Evolutionary conservation across 2,329 filamentous ascomycete species (phyloP).

Genomic region (Sclerotiophoma versabilis): DNA sequence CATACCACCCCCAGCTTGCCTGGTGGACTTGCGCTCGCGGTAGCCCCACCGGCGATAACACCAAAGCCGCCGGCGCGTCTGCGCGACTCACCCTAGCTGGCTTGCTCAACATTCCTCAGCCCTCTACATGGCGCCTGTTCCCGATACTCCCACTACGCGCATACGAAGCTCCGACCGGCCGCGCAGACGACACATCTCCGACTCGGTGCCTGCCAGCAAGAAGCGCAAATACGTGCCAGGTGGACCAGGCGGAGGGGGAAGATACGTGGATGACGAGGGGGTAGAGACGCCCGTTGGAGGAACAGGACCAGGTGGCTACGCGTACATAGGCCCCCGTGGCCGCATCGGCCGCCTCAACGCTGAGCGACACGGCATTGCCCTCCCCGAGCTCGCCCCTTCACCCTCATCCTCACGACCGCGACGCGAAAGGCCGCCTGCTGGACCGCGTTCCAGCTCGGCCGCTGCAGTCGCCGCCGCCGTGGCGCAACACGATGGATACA

Average conservation of each 20-base stretch:
- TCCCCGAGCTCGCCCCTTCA: slow-evolving; percentile 56
- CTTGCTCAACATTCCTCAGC: slow-evolving; percentile 33
- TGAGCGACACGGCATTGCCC: slow-evolving; percentile 49
- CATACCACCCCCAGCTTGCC: slow-evolving; percentile 24
- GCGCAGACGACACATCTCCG: slow-evolving; percentile 43
- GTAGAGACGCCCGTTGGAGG: slow-evolving; percentile 64
- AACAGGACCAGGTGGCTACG: slow-evolving; percentile 58
- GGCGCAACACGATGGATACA: slow-evolving; percentile 93
- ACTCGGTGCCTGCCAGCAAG: slow-evolving; percentile 55
- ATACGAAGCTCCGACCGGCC: slow-evolving; percentile 44
- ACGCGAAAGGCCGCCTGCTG: slow-evolving; percentile 52
- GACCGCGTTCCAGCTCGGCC: slow-evolving; percentile 81
- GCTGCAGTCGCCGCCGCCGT: slow-evolving; percentile 87
- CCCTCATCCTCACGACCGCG: slow-evolving; percentile 52
- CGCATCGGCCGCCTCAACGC: slow-evolving; percentile 61
- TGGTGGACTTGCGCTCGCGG: slow-evolving; percentile 39
- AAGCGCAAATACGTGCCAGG: slow-evolving; percentile 77
- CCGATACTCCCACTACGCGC: slow-evolving; percentile 47
- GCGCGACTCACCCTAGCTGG: slow-evolving; percentile 35
- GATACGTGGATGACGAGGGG: slow-evolving; percentile 78
- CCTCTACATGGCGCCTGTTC: slow-evolving; percentile 45
- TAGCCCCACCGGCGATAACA: slow-evolving; percentile 32
- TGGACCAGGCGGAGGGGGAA: slow-evolving; percentile 82
- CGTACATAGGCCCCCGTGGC: slow-evolving; percentile 61
- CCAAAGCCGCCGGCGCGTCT: slow-evolving; percentile 42